Evolutionary conservation across 2,329 filamentous ascomycete species (phyloP).

Genomic region (Tolypocladium cylindrosporum): DNA sequence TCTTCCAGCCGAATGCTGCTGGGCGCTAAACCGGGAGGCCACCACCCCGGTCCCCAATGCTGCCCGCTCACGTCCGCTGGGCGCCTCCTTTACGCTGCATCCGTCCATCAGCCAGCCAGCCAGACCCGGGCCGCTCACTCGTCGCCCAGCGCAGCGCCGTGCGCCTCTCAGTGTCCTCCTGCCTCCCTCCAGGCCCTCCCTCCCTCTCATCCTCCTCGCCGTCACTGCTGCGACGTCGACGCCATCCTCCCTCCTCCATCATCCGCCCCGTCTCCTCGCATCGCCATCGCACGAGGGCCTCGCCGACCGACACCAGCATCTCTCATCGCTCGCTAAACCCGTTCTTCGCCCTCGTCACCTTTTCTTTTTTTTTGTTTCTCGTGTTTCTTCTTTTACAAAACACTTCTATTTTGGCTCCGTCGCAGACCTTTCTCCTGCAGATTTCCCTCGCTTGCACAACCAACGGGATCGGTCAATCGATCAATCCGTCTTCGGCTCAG

Average conservation of each 20-base stretch:
- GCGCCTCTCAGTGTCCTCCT: neutral
- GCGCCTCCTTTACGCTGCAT: neutral
- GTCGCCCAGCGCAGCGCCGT: neutral
- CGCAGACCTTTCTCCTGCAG: neutral
- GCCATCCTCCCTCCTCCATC: neutral
- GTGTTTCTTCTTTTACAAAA: neutral
- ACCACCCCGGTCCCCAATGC: neutral
- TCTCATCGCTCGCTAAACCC: neutral
- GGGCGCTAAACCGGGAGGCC: neutral
- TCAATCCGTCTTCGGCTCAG: neutral
- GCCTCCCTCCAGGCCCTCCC: neutral
- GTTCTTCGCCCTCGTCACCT: neutral
- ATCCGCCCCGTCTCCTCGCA: neutral
- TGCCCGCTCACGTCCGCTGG: neutral
- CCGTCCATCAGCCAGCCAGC: neutral
- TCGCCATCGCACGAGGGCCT: neutral
- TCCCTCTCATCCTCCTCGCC: neutral
- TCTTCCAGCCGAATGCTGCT: neutral
- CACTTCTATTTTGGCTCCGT: neutral
- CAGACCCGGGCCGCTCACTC: neutral
- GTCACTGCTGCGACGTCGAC: neutral
- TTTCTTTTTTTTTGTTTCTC: neutral
- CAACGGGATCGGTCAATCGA: neutral
- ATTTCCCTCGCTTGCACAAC: neutral
- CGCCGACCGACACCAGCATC: neutral